phyloP scores from a whole-genome alignment of 352 stramenopile species.

The Globisporangium okanoganense region DNA sequence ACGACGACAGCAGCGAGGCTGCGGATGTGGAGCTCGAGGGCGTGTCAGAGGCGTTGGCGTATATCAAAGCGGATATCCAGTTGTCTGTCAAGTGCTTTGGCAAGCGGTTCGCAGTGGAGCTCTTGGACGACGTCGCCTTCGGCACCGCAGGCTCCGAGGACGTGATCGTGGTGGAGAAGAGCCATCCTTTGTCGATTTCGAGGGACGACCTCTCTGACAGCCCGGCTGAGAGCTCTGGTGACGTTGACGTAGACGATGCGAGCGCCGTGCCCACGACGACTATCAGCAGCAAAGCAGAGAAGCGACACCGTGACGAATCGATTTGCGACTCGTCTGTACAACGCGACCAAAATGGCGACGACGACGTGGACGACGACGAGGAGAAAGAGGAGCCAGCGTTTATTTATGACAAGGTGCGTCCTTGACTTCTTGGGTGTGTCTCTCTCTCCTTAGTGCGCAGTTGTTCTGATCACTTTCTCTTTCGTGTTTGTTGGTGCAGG shows the following conservation, averaged over 20 bases:
- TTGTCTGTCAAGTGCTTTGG: slow-evolving; percentile 72
- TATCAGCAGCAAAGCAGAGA: not conserved
- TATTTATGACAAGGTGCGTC: slow-evolving; percentile 81
- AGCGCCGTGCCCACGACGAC: not conserved
- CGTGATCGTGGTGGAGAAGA: slow-evolving; percentile 15
- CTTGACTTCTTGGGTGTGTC: not conserved
- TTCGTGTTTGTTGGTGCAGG: slow-evolving; percentile 22
- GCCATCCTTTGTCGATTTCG: not conserved
- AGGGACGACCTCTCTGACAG: not conserved
- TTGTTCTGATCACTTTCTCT: not conserved
- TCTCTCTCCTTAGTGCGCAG: no score
- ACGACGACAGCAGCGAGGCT: slow-evolving; percentile 16
- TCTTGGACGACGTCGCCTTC: slow-evolving; percentile 35
- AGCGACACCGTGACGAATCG: not conserved
- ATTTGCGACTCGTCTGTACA: not conserved
- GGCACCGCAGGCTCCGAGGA: slow-evolving; percentile 21
- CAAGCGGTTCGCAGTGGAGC: slow-evolving; percentile 44
- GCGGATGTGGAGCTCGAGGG: slow-evolving; percentile 32
- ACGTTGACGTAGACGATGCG: slow-evolving; percentile 3
- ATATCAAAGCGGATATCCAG: slow-evolving; percentile 43
- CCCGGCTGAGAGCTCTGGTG: slow-evolving; percentile 3
- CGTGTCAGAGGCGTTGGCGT: slow-evolving; percentile 50
- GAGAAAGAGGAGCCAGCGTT: slow-evolving; percentile 28
- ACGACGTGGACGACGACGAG: slow-evolving; percentile 4
- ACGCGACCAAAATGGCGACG: not conserved